Percentiles rank a stretch among this genome's conserved stretches.
Evolutionary conservation across 2,329 filamentous ascomycete species (phyloP).

Genomic region (Hypoxylon sp.): DNA sequence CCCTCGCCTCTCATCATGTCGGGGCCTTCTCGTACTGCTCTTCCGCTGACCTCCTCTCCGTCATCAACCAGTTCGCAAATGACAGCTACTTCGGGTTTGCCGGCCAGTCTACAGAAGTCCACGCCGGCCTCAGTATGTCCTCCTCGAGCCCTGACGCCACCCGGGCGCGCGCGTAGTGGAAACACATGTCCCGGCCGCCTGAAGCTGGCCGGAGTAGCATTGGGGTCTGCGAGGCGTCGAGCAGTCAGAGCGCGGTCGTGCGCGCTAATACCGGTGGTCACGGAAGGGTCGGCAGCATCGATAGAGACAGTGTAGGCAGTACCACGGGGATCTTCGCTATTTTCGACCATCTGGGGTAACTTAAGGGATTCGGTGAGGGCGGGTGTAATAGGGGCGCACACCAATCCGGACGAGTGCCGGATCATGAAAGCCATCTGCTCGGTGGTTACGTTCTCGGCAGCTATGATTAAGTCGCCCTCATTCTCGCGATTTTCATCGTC

Average conservation of each 20-base stretch:
- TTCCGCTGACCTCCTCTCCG: slow-evolving; percentile 79
- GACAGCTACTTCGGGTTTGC: slow-evolving; percentile 81
- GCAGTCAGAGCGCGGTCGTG: slow-evolving; percentile 89
- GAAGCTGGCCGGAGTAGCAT: slow-evolving; percentile 72
- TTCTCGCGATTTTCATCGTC: slow-evolving; percentile 95
- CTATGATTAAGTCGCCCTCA: slow-evolving; percentile 97
- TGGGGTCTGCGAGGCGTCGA: slow-evolving; percentile 79
- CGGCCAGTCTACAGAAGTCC: slow-evolving; percentile 89
- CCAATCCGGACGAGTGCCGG: slow-evolving; percentile 88
- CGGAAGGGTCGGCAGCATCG: slow-evolving; percentile 79
- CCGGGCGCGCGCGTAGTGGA: slow-evolving; percentile 82
- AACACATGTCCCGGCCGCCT: slow-evolving; percentile 91
- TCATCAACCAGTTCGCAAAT: slow-evolving; percentile 95
- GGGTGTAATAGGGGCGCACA: slow-evolving; percentile 87
- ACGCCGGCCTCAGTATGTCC: slow-evolving; percentile 96
- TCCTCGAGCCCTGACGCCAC: slow-evolving; percentile 82
- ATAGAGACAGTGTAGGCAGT: slow-evolving; percentile 95
- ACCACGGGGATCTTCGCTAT: slow-evolving; percentile 83
- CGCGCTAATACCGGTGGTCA: slow-evolving; percentile 92
- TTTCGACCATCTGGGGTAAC: slow-evolving; percentile 89
- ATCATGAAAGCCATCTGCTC: slow-evolving; percentile 97
- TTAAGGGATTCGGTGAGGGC: slow-evolving; percentile 77
- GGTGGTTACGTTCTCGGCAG: slow-evolving; percentile 85
- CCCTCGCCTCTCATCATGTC: slow-evolving; percentile 94
- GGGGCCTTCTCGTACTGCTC: slow-evolving; percentile 74